Percentiles rank a stretch among this genome's conserved stretches.
phyloP scores from a whole-genome alignment of 1,284 basidiomycete species.

The Limonomyces culmigenus region DNA sequence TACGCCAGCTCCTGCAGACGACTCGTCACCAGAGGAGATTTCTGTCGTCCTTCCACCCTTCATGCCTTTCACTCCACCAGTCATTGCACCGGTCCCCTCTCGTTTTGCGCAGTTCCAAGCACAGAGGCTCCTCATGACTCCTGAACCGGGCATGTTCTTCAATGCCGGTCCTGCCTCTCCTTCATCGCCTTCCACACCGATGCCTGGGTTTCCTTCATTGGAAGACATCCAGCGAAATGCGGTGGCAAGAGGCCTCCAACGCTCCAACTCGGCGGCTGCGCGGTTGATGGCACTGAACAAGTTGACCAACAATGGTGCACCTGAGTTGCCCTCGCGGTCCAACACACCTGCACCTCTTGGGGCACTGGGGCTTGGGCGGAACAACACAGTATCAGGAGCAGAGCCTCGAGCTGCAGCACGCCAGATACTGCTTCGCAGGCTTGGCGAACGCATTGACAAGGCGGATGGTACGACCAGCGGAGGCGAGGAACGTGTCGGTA shows the following conservation, averaged over 20 bases:
- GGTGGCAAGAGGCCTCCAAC: constrained; percentile 56
- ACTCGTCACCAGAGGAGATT: constrained; percentile 47
- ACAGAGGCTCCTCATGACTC: constrained; percentile 37
- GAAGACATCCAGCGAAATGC: constrained; percentile 46
- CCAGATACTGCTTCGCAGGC: constrained; percentile 39
- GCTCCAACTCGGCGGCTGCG: constrained; percentile 60
- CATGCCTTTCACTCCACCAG: constrained; percentile 25
- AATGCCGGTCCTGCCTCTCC: neutral
- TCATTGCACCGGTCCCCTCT: constrained; percentile 48
- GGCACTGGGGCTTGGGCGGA: constrained; percentile 37
- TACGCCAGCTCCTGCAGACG: constrained; percentile 17
- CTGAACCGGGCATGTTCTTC: constrained; percentile 15
- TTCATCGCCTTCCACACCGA: constrained; percentile 26
- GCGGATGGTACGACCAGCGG: constrained; percentile 47
- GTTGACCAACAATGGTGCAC: constrained; percentile 35
- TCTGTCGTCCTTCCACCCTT: constrained; percentile 15
- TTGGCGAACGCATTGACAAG: constrained; percentile 39
- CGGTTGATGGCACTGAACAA: constrained; percentile 61
- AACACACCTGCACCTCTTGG: constrained; percentile 16
- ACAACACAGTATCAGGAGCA: constrained; percentile 65
- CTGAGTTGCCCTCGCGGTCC: constrained; percentile 12
- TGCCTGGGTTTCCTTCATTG: constrained; percentile 52
- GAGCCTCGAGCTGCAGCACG: constrained; percentile 58
- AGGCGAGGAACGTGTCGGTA: constrained; percentile 36
- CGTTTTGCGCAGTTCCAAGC: constrained; percentile 33